Percentiles rank a stretch among this genome's conserved stretches.
Conservation (phyloP, 1,139 yeast species). For the Candida neerlandica region DNA sequence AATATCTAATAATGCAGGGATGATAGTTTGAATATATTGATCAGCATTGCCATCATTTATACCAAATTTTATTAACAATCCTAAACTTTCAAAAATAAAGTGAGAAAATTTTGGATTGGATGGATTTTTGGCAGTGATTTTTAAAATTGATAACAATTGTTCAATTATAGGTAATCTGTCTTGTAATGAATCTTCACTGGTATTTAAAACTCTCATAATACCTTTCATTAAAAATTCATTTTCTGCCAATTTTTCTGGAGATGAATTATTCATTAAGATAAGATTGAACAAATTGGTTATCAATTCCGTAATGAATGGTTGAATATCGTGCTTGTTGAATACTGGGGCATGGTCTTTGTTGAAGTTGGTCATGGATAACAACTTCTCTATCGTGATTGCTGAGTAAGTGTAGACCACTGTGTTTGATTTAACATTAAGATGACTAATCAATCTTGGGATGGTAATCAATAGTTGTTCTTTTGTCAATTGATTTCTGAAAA, state of each 20-base stretch:
- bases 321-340: conserved; percentile 72
- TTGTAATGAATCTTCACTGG: conserved; percentile 64
- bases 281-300: conserved; percentile 67
- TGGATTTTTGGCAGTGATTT: conserved; percentile 81
- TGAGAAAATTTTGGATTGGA: conserved; percentile 94
- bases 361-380: conserved; percentile 72
- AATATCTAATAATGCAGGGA: conserved; percentile 69
- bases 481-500: conserved; percentile 89
- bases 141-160: conserved; percentile 70
- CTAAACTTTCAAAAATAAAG: conserved; percentile 85
- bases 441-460: conserved; percentile 76
- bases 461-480: conserved; percentile 80
- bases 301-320: conserved; percentile 48
- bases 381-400: conserved; percentile 88
- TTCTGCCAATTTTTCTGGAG: conserved; percentile 93
- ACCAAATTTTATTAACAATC: conserved; percentile 67
- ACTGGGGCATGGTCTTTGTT: conserved; percentile 50
- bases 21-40: conserved; percentile 53
- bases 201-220: conserved; percentile 78
- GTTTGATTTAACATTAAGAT: conserved; percentile 55
- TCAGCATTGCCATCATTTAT: conserved; percentile 33
- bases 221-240: conserved; percentile 92
- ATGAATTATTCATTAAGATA: conserved; percentile 56
- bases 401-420: conserved; percentile 92
- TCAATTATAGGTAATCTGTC: conserved; percentile 51